Percentiles rank a stretch among this genome's conserved stretches.
phyloP scores from a whole-genome alignment of 345 rosid species.

The Ricinus communis region DNA sequence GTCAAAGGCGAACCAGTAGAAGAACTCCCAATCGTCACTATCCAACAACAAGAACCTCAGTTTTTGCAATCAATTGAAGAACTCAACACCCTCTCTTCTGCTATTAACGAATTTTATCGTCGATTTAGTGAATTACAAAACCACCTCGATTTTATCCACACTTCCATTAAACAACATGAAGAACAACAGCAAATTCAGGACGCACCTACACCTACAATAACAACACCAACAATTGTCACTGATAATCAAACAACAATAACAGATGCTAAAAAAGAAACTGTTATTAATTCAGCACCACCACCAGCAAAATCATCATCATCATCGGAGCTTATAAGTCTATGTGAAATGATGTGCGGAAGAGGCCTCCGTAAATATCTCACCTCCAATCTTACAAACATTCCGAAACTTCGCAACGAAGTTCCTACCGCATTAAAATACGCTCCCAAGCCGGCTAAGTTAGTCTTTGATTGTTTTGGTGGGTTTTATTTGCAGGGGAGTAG shows the following conservation, averaged over 20 bases:
- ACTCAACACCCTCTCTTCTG: conserved; percentile 38
- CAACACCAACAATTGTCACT: not conserved
- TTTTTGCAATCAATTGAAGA: conserved; percentile 42
- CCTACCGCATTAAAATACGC: conserved; percentile 56
- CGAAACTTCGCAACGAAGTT: conserved; percentile 48
- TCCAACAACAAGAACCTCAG: conserved; percentile 11
- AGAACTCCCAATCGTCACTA: not conserved
- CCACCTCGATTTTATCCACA: conserved; percentile 49
- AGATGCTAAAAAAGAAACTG: conserved; percentile 7
- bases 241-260: not conserved
- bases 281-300: conserved; percentile 8
- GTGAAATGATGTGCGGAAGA: conserved; percentile 48
- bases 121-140: conserved; percentile 48
- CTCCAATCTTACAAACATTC: conserved; percentile 32
- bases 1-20: conserved; percentile 18
- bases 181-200: not conserved
- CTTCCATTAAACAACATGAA: conserved; percentile 31
- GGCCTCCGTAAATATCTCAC: conserved; percentile 53
- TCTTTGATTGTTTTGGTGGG: conserved; percentile 67
- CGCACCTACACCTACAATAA: too few relatives aligned
- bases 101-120: conserved; percentile 41
- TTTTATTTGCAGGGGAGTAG: conserved; percentile 58
- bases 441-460: conserved; percentile 59
- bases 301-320: not conserved
- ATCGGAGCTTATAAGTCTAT: conserved; percentile 39